These are phyloP conservation scores for Fusarium citri DNA, from an alignment of 2,329 filamentous ascomycete genomes.

Conservation along the genomic window DNA sequence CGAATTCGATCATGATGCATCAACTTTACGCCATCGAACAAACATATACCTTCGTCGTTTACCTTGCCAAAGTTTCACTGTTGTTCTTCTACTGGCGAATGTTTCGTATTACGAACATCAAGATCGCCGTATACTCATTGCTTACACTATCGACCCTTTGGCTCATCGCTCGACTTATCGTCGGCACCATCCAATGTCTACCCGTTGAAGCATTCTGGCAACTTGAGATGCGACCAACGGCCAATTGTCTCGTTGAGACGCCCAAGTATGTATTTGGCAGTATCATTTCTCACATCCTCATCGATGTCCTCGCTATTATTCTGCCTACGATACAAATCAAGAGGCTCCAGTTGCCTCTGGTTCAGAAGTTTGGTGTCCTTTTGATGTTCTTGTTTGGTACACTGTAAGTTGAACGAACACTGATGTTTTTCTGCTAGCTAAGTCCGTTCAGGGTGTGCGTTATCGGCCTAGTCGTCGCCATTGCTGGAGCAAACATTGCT, in stretches of 20 bases:
- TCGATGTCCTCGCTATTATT: not conserved
- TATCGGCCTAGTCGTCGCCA: not conserved
- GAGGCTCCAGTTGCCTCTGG: not conserved
- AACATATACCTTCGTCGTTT: not conserved
- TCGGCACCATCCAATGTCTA: not conserved
- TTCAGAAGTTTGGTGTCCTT: not conserved
- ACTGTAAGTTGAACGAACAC: not conserved
- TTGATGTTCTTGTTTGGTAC: not conserved
- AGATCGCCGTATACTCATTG: not conserved
- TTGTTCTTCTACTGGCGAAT: not conserved
- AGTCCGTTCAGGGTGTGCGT: rapidly evolving
- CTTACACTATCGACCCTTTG: not conserved
- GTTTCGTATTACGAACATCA: not conserved
- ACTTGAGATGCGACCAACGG: not conserved
- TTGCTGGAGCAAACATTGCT: not conserved
- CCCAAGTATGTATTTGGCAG: not conserved
- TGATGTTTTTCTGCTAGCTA: not conserved
- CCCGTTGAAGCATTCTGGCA: not conserved
- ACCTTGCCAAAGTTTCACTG: not conserved
- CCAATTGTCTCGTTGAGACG: not conserved
- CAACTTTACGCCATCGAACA: not conserved
- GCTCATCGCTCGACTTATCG: not conserved
- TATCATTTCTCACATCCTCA: not conserved
- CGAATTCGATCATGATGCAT: not conserved
- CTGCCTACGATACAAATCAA: not conserved